A percentile compares a stretch with the other conserved stretches of the same genome.
phyloP scores from a whole-genome alignment of 805 yeast species.

The Wickerhamomyces sydowiorum region DNA sequence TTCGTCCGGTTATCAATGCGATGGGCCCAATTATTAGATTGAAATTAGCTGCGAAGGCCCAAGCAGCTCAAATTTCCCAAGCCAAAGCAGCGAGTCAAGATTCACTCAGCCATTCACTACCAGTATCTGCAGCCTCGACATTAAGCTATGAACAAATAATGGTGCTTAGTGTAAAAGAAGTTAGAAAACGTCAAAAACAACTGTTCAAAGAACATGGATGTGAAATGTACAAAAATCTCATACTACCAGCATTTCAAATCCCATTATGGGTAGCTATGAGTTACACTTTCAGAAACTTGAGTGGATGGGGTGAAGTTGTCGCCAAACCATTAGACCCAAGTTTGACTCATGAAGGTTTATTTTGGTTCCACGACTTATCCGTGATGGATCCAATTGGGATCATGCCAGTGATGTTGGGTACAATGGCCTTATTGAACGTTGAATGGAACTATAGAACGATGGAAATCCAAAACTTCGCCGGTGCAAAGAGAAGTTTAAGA shows the following conservation, averaged over 20 bases:
- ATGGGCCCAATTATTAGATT: constrained; percentile 68
- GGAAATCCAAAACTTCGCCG: constrained; percentile 28
- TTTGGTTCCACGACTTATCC: constrained; percentile 59
- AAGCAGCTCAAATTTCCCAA: constrained; percentile 23
- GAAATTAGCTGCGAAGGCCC: constrained; percentile 32
- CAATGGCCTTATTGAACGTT: constrained; percentile 65
- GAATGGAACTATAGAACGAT: constrained; percentile 78
- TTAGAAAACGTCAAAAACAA: constrained; percentile 63
- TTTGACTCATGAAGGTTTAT: constrained; percentile 46
- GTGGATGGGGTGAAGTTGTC: constrained; percentile 45
- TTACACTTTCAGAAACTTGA: constrained; percentile 64
- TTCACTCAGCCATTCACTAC: constrained; percentile 5
- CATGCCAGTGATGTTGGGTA: constrained; percentile 69
- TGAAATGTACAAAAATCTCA: constrained; percentile 73
- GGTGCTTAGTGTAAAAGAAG: constrained; percentile 70
- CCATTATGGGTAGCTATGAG: constrained; percentile 86
- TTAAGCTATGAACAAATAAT: constrained; percentile 76
- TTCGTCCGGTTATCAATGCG: constrained; percentile 68
- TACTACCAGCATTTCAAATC: constrained; percentile 75
- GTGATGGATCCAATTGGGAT: constrained; percentile 54
- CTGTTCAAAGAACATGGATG: constrained; percentile 64
- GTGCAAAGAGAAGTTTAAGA: constrained; percentile 37
- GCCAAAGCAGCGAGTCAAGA: constrained; percentile 8
- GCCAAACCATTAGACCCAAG: constrained; percentile 42
- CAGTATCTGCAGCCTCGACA: constrained; percentile 25